These are phyloP conservation scores for Croton setiger DNA, from an alignment of 441 rosid genomes.

Conservation along the genomic window DNA sequence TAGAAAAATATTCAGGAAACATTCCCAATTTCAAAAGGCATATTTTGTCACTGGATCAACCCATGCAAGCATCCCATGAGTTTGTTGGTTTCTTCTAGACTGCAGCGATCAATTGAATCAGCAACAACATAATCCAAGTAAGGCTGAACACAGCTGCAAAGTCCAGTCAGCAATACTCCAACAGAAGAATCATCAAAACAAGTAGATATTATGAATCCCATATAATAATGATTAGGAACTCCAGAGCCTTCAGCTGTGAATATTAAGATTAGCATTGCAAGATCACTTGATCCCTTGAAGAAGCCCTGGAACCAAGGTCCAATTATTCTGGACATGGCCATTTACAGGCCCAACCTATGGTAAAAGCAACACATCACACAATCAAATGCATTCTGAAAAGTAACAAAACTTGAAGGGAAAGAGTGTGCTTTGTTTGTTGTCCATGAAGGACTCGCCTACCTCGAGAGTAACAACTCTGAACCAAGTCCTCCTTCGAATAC, in stretches of 20 bases:
- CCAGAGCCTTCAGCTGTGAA: constrained; percentile 49
- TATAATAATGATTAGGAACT: constrained; percentile 39
- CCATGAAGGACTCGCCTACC: constrained; percentile 61
- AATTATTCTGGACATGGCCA: constrained; percentile 45
- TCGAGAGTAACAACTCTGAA: constrained; percentile 40
- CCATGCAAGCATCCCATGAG: constrained; percentile 60
- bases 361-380: constrained; percentile 62
- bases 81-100: constrained; percentile 64
- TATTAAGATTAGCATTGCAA: constrained; percentile 44
- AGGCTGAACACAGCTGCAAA: constrained; percentile 57
- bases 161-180: constrained; percentile 55
- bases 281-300: constrained; percentile 54
- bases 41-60: constrained; percentile 50
- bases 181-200: constrained; percentile 55
- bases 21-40: constrained; percentile 26
- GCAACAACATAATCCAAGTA: constrained; percentile 59
- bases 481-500: constrained; percentile 36
- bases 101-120: constrained; percentile 56
- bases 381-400: constrained; percentile 55
- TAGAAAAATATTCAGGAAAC: constrained; percentile 38
- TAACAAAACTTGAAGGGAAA: constrained; percentile 28
- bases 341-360: constrained; percentile 49
- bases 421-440: constrained; percentile 25
- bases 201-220: constrained; percentile 38
- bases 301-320: constrained; percentile 49